Evolutionary conservation across 768 basidiomycete genomes (phyloP), one percentile per base, ranked within the genome.

Genomic region (Suillus ampliporus): DNA sequence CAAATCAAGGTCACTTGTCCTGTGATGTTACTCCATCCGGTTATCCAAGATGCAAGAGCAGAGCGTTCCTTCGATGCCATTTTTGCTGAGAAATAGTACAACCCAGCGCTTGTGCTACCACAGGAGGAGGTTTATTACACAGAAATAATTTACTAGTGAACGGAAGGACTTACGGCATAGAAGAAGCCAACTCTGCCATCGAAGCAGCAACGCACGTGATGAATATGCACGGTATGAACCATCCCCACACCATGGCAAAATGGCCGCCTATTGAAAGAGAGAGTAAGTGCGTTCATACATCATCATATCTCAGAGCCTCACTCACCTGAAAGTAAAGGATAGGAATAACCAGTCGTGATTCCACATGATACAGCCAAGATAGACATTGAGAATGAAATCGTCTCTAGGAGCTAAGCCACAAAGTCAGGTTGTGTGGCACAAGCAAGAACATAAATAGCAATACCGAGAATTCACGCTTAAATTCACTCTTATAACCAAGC

Each of bases 1-100:
- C 67, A 74, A 23, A 72, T 66, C 23, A 72, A 56, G 37, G 72
- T 66, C n/a, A 70, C 63, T 48, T 74, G 70, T 13, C 72, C 66
- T 1, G 68, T 68, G 15, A 72, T 58, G 28, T 72, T 72, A n/a
- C 70, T 69, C 72, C 72, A 74, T 52, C 71, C 72, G 7, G 71
- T 72, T 54, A 72, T 67, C 68, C 71, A 72, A 38, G 67, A 71
- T 35, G 68, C 66, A 63, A 72, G 72, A 4, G 72, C 66, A 19
- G 70, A 72, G 10, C 53, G 63, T 34, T 69, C 64, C 62, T 67
- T 50, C 10, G 71, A 64, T 21, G 67, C 69, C 71, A 71, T 73
- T 46, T 71, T 71, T 9, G 71, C 71, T 31, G 69, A 69, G 19
- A 72, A 73, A 56, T 72, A 71, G 26, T 71, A 73, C 17, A 72